phyloP scores from a whole-genome alignment of 1,284 basidiomycete genomes.

The Papiliotrema laurentii region DNA sequence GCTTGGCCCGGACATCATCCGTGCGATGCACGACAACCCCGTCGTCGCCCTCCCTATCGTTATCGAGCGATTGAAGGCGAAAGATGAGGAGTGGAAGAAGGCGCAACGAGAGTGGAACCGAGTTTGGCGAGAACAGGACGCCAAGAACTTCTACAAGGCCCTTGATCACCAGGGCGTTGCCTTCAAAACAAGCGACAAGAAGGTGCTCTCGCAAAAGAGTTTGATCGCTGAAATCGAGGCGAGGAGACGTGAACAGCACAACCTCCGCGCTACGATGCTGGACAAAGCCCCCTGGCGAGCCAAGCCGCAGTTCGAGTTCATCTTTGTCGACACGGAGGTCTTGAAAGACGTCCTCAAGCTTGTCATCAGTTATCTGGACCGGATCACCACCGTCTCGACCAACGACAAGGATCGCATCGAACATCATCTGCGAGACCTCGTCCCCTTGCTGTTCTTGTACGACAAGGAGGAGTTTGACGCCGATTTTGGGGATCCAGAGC shows the following conservation, averaged over 20 bases:
- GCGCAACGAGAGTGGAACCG: conserved; percentile 94
- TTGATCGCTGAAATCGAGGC: conserved; percentile 85
- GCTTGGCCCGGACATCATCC: conserved; percentile 76
- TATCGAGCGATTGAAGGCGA: conserved; percentile 81
- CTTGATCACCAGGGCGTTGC: conserved; percentile 92
- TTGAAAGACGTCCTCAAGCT: conserved; percentile 86
- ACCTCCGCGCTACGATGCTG: conserved; percentile 68
- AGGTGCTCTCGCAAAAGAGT: conserved; percentile 83
- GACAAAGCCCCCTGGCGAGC: conserved; percentile 50
- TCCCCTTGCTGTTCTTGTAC: conserved; percentile 76
- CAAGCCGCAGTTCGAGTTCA: conserved; percentile 70
- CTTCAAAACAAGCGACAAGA: conserved; percentile 96
- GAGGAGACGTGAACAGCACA: conserved; percentile 66
- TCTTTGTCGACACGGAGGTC: conserved; percentile 72
- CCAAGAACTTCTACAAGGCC: conserved; percentile 95
- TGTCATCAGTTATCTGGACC: conserved; percentile 84
- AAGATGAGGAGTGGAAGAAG: conserved; percentile 96
- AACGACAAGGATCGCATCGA: conserved; percentile 80
- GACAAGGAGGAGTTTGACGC: conserved; percentile 71
- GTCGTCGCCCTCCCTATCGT: conserved; percentile 89
- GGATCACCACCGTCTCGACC: conserved; percentile 67
- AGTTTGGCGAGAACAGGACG: conserved; percentile 95
- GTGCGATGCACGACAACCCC: conserved; percentile 89
- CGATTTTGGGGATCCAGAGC: conserved; percentile 62
- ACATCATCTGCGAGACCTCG: conserved; percentile 75